Base-by-base conservation (phyloP, 768 basidiomycete genomes). In the Suillus alpinus region DNA sequence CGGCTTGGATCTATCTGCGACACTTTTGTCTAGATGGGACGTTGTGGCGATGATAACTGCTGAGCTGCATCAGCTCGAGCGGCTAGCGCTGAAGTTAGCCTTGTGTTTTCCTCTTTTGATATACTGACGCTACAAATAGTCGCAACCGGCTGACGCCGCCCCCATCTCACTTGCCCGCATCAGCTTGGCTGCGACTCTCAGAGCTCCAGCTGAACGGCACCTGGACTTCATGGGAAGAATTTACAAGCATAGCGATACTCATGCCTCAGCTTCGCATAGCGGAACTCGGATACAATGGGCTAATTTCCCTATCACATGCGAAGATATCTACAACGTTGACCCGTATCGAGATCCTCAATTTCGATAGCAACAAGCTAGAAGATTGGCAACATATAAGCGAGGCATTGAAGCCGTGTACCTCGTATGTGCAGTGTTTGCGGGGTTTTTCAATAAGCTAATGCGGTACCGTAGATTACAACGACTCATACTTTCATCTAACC, bases 1-100 rank as follows among this genome's bases (percentile, higher is more conserved):
- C n/a, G 87, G 86, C 9, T 78, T 98, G 40, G 91, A 97, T 76
- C 77, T 98, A 40, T 93, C 94, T 16, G 77, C 79, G 47, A 95
- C 81, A 72, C 80, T 97, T 18, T 66, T 97, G 36, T 71, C 86
- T 4, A 78, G 73, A 59, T 97, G 95, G 95, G 78, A 85, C 34
- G 73, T 77, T 3, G 77, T 96, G 18, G 84, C 87, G 10, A 67
- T 71, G 26, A 92, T 98, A 61, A 73, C 82, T 12, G 67, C 68
- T 12, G 86, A 88, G 66, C 76, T 98, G 3, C 84, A 82, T 10
- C 68, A 67, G 5, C 80, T 98, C 12, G 79, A 85, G 60, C 79
- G 83, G 44, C 78, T 98, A 40, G 78, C 85, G 32, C 74, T 98
- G 65, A 96, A 94, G 95, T 97, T 64, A 72, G 89, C 75, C 69